phyloP scores from a whole-genome alignment of 2,329 filamentous ascomycete species.

The Chlorencoelia australis region DNA sequence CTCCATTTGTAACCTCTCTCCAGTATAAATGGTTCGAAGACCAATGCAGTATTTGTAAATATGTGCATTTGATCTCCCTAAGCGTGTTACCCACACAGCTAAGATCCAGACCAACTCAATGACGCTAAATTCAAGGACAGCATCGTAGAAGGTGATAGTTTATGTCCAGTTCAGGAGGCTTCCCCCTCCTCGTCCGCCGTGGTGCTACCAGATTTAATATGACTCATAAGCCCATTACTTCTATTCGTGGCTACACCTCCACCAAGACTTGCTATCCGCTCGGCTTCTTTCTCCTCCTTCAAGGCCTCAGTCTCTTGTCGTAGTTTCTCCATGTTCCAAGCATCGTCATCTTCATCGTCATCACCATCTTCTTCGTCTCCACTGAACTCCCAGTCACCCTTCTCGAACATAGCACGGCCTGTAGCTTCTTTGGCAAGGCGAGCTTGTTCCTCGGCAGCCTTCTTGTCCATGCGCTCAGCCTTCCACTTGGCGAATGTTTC shows the following conservation, averaged over 20 bases:
- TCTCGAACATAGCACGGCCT: slow-evolving; percentile 89
- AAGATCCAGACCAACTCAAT: too few relatives aligned
- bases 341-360: slow-evolving; percentile 33
- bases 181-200: slow-evolving; percentile 11
- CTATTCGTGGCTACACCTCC: slow-evolving; percentile 11
- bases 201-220: slow-evolving; percentile 12
- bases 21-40: too few relatives aligned
- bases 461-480: slow-evolving; percentile 87
- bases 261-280: slow-evolving; percentile 37
- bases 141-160: slow-evolving; percentile 1
- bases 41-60: too few relatives aligned
- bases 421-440: slow-evolving; percentile 90
- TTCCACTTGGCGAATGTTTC: slow-evolving; percentile 97
- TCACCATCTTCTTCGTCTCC: slow-evolving; percentile 45
- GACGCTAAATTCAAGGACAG: slow-evolving; percentile 18
- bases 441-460: slow-evolving; percentile 85
- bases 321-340: slow-evolving; percentile 75
- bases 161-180: slow-evolving; percentile 13
- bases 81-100: too few relatives aligned
- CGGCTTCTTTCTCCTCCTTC: slow-evolving; percentile 66
- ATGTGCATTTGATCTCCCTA: too few relatives aligned
- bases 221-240: slow-evolving; percentile 9
- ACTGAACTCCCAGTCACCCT: slow-evolving; percentile 76
- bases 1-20: too few relatives aligned
- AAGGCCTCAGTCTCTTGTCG: slow-evolving; percentile 76